Percentiles rank a stretch among this genome's conserved stretches.
Evolutionary conservation across 2,329 filamentous ascomycete species (phyloP).

Genomic region (Cladosporium colombiae): DNA sequence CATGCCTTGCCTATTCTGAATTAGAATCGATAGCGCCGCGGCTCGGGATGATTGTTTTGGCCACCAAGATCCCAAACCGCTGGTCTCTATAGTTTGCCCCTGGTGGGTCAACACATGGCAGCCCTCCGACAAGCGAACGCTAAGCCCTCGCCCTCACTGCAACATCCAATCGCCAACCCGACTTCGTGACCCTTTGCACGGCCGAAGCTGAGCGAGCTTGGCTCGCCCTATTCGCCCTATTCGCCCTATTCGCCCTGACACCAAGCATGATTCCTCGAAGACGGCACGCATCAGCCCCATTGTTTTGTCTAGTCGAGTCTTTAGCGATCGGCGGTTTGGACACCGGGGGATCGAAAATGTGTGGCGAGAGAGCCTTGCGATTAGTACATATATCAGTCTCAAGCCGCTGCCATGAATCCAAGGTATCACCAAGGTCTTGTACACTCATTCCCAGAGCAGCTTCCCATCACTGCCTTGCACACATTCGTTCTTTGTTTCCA

Average conservation of each 20-base stretch:
- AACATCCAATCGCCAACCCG: conserved; percentile 12
- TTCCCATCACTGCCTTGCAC: conserved; percentile 1
- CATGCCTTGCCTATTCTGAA: not conserved
- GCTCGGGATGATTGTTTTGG: not conserved
- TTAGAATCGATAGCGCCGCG: conserved; percentile 19
- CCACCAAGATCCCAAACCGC: not conserved
- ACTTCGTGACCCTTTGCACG: not conserved
- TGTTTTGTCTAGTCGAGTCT: not conserved
- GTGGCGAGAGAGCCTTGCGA: not conserved
- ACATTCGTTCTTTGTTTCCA: conserved; percentile 2
- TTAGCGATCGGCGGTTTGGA: not conserved
- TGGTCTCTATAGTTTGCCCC: conserved; percentile 18
- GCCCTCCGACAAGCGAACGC: conserved; percentile 7
- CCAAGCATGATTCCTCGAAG: conserved; percentile 1
- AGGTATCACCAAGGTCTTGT: conserved; percentile 8
- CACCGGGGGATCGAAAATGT: conserved; percentile 3
- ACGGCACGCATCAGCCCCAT: conserved; percentile 9
- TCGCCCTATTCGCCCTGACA: not conserved
- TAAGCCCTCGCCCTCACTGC: conserved; percentile 11
- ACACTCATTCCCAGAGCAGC: conserved; percentile 12
- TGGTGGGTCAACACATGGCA: conserved; percentile 16
- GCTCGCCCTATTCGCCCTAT: not conserved
- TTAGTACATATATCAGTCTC: conserved; percentile 7
- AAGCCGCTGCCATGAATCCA: not conserved
- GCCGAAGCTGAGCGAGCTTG: conserved; percentile 5